Conservation (phyloP, 2,329 filamentous ascomycete genomes). For the Rhinocladiella mackenziei region DNA sequence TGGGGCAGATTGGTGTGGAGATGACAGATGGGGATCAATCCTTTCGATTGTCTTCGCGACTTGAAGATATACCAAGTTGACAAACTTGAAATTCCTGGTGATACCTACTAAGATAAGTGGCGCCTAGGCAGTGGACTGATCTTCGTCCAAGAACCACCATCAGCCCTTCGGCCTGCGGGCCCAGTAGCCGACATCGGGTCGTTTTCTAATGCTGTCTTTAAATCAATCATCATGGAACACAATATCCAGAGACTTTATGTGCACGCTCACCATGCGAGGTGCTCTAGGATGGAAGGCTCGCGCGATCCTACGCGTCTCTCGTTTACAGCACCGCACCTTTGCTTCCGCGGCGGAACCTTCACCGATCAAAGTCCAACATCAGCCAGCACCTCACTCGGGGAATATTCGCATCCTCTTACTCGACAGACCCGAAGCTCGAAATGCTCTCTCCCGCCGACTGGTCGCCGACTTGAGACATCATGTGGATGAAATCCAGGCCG, state of each 20-base stretch:
- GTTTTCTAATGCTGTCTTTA: no score
- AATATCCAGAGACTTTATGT: background rate
- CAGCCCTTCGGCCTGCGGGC: no score
- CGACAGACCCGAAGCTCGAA: constrained; percentile 78
- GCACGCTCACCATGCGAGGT: constrained; percentile 18
- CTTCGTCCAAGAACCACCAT: no score
- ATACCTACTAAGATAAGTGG: no score
- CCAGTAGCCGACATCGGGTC: no score
- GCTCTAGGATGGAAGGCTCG: constrained; percentile 7
- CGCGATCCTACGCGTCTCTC: constrained; percentile 1
- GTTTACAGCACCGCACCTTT: constrained; percentile 9
- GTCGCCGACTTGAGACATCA: constrained; percentile 68
- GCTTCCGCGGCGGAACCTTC: constrained; percentile 21
- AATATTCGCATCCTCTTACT: constrained; percentile 85
- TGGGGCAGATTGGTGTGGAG: background rate
- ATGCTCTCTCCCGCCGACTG: constrained; percentile 80
- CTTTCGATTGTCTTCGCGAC: no score
- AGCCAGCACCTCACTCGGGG: constrained; percentile 74
- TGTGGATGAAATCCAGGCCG: constrained; percentile 65
- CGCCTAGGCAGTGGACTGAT: no score
- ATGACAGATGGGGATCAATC: no score
- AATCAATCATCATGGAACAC: background rate
- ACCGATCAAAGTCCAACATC: constrained; percentile 62
- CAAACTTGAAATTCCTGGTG: no score
- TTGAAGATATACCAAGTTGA: no score